These are phyloP conservation scores for Mariannaea elegans DNA, from an alignment of 2,329 filamentous ascomycete species.

Conservation along the genomic window DNA sequence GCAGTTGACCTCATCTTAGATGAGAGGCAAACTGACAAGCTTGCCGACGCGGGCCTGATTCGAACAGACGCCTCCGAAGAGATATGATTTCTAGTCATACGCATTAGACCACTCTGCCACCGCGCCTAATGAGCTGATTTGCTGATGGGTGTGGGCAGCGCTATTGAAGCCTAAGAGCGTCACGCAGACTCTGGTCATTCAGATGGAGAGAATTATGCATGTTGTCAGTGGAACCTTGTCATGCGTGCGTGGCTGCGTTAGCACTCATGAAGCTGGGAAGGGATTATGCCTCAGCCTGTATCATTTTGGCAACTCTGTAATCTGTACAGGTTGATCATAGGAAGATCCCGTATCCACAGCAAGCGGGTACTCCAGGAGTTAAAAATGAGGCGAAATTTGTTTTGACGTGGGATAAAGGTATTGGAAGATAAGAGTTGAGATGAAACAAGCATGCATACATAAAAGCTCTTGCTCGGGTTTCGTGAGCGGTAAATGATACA, in stretches of 20 bases:
- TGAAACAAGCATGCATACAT: neutral
- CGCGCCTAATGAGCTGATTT: slow-evolving; percentile 30
- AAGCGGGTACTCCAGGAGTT: neutral
- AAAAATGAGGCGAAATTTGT: neutral
- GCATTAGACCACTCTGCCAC: slow-evolving; percentile 46
- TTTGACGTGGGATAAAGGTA: slow-evolving; percentile 9
- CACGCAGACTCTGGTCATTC: neutral
- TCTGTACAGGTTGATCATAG: too few species aligned
- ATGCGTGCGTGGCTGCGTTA: neutral
- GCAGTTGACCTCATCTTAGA: neutral
- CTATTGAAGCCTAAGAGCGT: neutral
- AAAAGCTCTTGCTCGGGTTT: neutral
- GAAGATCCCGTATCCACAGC: too few species aligned
- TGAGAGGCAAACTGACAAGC: slow-evolving; percentile 15
- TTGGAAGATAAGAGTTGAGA: slow-evolving; percentile 1
- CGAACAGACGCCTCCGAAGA: slow-evolving; percentile 46
- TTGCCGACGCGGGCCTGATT: slow-evolving; percentile 45
- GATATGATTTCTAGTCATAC: slow-evolving; percentile 47
- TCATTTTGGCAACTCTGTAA: too few species aligned
- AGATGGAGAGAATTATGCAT: neutral
- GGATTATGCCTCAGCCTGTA: neutral
- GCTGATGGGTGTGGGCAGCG: neutral
- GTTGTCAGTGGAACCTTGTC: neutral
- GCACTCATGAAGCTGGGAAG: neutral
- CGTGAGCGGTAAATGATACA: neutral